A percentile compares a stretch with the other conserved stretches of the same genome.
Evolutionary conservation across 2,329 filamentous ascomycete genomes (phyloP).

Genomic region (Stemphylium vesicarium): DNA sequence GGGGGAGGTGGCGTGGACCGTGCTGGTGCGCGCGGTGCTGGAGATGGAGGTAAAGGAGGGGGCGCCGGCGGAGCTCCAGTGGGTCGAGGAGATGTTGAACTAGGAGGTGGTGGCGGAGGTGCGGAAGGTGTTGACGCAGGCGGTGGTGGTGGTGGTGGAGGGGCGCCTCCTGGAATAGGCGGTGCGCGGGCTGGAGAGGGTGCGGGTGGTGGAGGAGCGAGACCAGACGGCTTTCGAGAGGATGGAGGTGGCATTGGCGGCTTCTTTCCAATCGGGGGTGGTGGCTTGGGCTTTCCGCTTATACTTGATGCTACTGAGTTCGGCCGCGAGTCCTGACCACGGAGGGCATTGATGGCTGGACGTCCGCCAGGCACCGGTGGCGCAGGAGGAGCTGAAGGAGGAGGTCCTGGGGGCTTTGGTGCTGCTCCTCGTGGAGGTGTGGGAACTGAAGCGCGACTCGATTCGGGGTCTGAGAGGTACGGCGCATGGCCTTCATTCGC

Average conservation of each 20-base stretch:
- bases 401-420: slow-evolving; percentile 54
- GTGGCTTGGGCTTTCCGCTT: slow-evolving; percentile 69
- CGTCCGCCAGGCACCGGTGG: slow-evolving; percentile 61
- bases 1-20: slow-evolving; percentile 33
- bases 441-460: slow-evolving; percentile 57
- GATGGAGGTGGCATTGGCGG: slow-evolving; percentile 64
- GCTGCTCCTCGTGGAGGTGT: slow-evolving; percentile 61
- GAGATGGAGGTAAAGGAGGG: slow-evolving; percentile 18
- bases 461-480: slow-evolving; percentile 82
- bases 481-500: slow-evolving; percentile 70
- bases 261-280: slow-evolving; percentile 80
- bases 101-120: slow-evolving; percentile 50
- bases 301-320: slow-evolving; percentile 65
- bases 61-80: slow-evolving; percentile 26
- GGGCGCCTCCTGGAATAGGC: slow-evolving; percentile 46
- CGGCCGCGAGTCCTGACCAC: slow-evolving; percentile 62
- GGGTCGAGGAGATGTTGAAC: slow-evolving; percentile 30
- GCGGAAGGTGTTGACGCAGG: slow-evolving; percentile 51
- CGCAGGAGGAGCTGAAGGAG: slow-evolving; percentile 55
- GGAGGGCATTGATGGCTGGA: slow-evolving; percentile 65
- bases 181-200: slow-evolving; percentile 51
- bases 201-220: slow-evolving; percentile 50
- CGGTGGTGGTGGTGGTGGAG: slow-evolving; percentile 52
- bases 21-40: slow-evolving; percentile 31
- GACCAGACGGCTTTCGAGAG: slow-evolving; percentile 63